phyloP scores from a whole-genome alignment of 176 grass and related monocot genomes.

The sorghum (Sorghum bicolor) region DNA sequence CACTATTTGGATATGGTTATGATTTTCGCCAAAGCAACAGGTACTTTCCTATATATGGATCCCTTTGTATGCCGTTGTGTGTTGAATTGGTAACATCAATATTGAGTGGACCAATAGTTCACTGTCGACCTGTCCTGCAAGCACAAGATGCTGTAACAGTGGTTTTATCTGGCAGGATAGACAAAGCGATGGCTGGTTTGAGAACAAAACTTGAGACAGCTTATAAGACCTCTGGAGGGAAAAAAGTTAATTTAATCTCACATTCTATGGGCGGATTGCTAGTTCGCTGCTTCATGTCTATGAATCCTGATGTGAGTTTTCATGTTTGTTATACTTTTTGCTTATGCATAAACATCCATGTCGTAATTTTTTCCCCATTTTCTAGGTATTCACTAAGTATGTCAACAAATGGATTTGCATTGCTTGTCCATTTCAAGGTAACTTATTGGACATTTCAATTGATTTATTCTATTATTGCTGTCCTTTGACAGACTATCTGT shows the following conservation, averaged over 20 bases:
- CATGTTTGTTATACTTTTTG: constrained; percentile 15
- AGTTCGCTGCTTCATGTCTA: constrained; percentile 77
- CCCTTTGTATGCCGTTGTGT: not conserved
- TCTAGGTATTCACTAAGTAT: constrained; percentile 74
- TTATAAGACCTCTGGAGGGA: constrained; percentile 78
- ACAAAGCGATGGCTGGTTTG: constrained; percentile 74
- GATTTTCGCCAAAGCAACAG: constrained; percentile 94
- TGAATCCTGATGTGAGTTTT: constrained; percentile 80
- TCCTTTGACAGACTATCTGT: not conserved
- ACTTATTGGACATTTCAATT: constrained; percentile 12
- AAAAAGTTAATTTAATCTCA: constrained; percentile 88
- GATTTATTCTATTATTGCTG: not conserved
- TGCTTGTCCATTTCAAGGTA: constrained; percentile 98
- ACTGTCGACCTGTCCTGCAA: not conserved
- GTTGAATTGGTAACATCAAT: not conserved
- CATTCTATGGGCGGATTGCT: constrained; percentile 99
- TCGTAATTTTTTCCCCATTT: not conserved
- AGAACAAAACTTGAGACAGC: constrained; percentile 84
- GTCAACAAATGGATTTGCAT: constrained; percentile 98
- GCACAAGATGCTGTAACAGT: constrained; percentile 31
- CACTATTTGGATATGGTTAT: constrained; percentile 94
- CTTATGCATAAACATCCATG: constrained; percentile 4
- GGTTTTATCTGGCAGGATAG: constrained; percentile 65
- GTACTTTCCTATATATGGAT: constrained; percentile 29
- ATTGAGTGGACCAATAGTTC: not conserved